Conservation (phyloP, 768 basidiomycete species). For the Daedaleopsis sinensis region DNA sequence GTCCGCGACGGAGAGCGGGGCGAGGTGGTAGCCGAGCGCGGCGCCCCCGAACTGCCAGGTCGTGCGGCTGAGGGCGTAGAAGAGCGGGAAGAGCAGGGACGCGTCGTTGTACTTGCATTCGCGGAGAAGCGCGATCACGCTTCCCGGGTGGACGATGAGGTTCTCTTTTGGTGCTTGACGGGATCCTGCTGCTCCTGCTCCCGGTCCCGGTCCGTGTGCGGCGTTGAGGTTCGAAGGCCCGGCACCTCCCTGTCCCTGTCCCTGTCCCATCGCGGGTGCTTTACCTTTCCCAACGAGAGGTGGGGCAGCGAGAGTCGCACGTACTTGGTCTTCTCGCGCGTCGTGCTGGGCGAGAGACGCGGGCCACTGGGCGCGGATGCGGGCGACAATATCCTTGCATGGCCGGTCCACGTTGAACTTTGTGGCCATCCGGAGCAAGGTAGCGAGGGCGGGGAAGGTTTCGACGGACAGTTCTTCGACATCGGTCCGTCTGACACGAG, state of each 20-base stretch:
- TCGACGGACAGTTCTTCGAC: conserved; percentile 22
- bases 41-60: conserved; percentile 24
- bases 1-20: conserved; percentile 26
- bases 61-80: conserved; percentile 31
- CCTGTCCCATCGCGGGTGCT: no score
- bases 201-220: no score
- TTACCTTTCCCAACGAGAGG: no score
- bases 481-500: conserved; percentile 21
- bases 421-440: conserved; percentile 33
- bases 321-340: conserved; percentile 24
- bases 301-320: not conserved
- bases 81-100: conserved; percentile 27
- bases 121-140: conserved; percentile 30
- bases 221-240: not conserved
- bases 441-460: conserved; percentile 22
- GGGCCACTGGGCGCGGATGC: conserved; percentile 38
- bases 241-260: no score
- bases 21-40: conserved; percentile 24
- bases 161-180: conserved; percentile 11
- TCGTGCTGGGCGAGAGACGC: conserved; percentile 28
- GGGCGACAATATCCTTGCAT: conserved; percentile 31
- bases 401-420: conserved; percentile 36
- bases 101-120: conserved; percentile 21
- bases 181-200: no score
- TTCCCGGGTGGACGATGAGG: conserved; percentile 27